phyloP scores from a whole-genome alignment of 2,329 filamentous ascomycete genomes.

The Penicillium nordicum region DNA sequence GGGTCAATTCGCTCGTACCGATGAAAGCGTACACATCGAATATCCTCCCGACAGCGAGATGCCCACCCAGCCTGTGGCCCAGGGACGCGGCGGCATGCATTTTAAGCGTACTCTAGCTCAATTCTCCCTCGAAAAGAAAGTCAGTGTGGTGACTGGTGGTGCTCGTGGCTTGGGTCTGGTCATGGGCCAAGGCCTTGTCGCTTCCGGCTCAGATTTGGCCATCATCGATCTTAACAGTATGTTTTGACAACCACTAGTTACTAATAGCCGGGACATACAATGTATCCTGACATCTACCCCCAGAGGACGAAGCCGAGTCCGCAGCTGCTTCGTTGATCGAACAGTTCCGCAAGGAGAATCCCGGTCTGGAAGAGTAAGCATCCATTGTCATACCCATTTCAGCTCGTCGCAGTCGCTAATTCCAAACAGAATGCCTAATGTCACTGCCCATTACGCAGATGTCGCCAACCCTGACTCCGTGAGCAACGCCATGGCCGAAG shows the following conservation, averaged over 20 bases:
- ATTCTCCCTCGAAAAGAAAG: conserved; percentile 81
- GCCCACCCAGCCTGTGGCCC: conserved; percentile 66
- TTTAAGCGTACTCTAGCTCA: conserved; percentile 79
- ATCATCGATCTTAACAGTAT: conserved; percentile 91
- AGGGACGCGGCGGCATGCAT: conserved; percentile 73
- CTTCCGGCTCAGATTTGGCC: conserved; percentile 82
- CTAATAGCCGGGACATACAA: background rate
- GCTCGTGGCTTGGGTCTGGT: conserved; percentile 84
- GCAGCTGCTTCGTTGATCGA: conserved; percentile 72
- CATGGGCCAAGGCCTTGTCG: conserved; percentile 88
- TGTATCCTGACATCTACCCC: conserved; percentile 1
- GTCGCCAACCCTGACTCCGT: conserved; percentile 79
- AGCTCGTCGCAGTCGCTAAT: background rate
- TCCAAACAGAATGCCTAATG: conserved; percentile 62
- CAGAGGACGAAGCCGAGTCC: conserved; percentile 77
- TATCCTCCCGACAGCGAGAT: conserved; percentile 73
- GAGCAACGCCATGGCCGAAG: conserved; percentile 66
- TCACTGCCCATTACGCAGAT: conserved; percentile 87
- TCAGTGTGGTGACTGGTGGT: conserved; percentile 84
- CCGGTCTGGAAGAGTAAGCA: conserved; percentile 63
- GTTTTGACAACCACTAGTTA: conserved; percentile 34
- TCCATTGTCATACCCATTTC: background rate
- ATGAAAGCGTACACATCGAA: conserved; percentile 72
- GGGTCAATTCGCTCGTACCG: conserved; percentile 74
- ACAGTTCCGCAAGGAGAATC: conserved; percentile 75